Conservation (phyloP, 441 rosid species). For the Metrosideros polymorpha region DNA sequence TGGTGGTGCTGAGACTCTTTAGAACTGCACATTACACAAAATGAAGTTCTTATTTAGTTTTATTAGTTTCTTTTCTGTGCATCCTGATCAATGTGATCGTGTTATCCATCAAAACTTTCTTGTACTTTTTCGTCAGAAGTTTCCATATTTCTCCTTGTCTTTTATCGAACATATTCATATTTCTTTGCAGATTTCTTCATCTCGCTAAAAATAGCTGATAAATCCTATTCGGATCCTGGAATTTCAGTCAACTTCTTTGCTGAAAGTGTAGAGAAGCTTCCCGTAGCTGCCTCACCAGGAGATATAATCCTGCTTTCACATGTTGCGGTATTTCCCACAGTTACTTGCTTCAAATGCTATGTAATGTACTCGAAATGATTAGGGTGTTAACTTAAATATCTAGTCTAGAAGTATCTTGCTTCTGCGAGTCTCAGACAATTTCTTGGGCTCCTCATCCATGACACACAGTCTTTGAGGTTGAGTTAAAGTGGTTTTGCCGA, state of each 20-base stretch:
- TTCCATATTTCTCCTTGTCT: neutral
- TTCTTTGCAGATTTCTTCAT: conserved; percentile 39
- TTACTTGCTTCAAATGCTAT: neutral
- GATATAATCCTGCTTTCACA: conserved; percentile 41
- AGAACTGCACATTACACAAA: neutral
- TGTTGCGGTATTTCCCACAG: conserved; percentile 29
- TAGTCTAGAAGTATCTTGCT: neutral
- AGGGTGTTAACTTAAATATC: neutral
- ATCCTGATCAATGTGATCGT: neutral
- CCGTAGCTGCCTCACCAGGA: conserved; percentile 31
- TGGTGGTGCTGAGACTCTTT: neutral
- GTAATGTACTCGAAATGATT: neutral
- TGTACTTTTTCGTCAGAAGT: neutral
- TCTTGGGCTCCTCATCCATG: neutral
- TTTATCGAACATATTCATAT: neutral
- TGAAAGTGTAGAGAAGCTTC: conserved; percentile 25
- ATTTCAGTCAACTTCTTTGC: conserved; percentile 38
- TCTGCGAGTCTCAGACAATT: neutral
- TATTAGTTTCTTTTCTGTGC: neutral
- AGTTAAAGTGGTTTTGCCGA: neutral
- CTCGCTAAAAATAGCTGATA: conserved; percentile 37
- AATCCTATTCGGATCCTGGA: conserved; percentile 26
- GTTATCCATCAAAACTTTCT: neutral
- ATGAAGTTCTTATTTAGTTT: neutral
- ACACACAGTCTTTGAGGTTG: neutral